Evolutionary conservation across 2,329 filamentous ascomycete genomes (phyloP).

Genomic region (Pseudocercospora macadamiae): DNA sequence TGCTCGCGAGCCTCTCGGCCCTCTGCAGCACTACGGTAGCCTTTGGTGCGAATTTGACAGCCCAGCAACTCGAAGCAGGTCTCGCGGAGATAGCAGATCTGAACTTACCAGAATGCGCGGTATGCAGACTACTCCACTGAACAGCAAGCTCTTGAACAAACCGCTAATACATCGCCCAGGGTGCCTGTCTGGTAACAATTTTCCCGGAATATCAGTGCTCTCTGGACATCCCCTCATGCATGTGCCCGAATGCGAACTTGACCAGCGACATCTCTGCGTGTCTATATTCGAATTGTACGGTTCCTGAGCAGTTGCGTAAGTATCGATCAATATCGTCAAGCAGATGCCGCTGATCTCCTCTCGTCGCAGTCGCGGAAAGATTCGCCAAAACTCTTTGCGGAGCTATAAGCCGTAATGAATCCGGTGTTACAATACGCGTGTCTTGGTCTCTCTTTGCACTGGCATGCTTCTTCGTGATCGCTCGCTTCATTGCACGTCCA

Average conservation of each 20-base stretch:
- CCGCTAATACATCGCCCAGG: constrained; percentile 11
- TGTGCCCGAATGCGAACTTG: constrained; percentile 26
- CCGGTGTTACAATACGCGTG: constrained; percentile 9
- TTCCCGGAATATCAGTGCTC: constrained; percentile 25
- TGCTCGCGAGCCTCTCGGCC: background rate
- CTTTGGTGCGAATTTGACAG: background rate
- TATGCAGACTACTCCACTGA: background rate
- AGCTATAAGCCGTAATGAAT: constrained; percentile 17
- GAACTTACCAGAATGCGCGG: constrained; percentile 17
- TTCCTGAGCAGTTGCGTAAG: constrained; percentile 23
- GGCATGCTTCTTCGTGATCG: constrained; percentile 22
- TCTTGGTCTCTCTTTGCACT: constrained; percentile 25
- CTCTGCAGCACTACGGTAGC: background rate
- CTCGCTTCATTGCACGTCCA: constrained; percentile 23
- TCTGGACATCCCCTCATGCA: constrained; percentile 15
- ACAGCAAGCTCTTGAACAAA: background rate
- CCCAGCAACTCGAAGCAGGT: background rate
- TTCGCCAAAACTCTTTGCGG: constrained; percentile 24
- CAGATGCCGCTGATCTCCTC: background rate
- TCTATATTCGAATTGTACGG: constrained; percentile 23
- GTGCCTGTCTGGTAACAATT: constrained; percentile 22
- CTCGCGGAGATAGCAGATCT: constrained; percentile 13
- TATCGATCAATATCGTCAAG: too few species aligned
- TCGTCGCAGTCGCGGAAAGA: constrained; percentile 18
- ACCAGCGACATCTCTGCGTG: constrained; percentile 24